A percentile compares a stretch with the other conserved stretches of the same genome.
These are phyloP conservation scores for Acer campestre DNA, from an alignment of 345 rosid species.

Conservation along the genomic window DNA sequence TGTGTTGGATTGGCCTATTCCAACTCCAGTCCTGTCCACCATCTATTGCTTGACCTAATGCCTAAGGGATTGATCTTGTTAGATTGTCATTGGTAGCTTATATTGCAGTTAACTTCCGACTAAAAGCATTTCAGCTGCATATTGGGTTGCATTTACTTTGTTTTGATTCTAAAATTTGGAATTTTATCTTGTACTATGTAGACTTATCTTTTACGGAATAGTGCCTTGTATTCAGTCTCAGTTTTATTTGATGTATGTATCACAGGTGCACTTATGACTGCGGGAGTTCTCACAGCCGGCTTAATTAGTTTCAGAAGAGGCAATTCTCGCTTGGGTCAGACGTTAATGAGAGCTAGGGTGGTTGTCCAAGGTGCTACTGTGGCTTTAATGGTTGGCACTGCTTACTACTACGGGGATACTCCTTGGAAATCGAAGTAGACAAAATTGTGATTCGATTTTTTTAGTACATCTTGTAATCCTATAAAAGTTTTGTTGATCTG, in stretches of 20 bases:
- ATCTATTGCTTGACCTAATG: not conserved
- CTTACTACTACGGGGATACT: slow-evolving; percentile 81
- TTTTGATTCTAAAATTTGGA: not conserved
- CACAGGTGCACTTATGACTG: slow-evolving; percentile 86
- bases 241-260: slow-evolving; percentile 12
- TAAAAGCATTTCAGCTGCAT: slow-evolving; percentile 5
- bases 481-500: not conserved
- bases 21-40: not conserved
- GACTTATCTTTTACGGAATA: too few relatives aligned
- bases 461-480: not conserved
- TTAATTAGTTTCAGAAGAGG: slow-evolving; percentile 79
- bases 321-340: slow-evolving; percentile 74
- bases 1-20: not conserved
- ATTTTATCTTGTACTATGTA: not conserved
- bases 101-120: not conserved
- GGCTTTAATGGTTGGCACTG: slow-evolving; percentile 88
- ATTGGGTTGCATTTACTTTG: not conserved
- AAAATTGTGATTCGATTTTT: not conserved
- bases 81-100: not conserved
- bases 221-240: not conserved
- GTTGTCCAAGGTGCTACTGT: slow-evolving; percentile 87
- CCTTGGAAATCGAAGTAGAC: slow-evolving; percentile 61
- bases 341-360: slow-evolving; percentile 81
- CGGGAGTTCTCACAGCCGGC: slow-evolving; percentile 98
- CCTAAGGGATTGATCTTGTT: not conserved